A percentile compares a stretch with the other conserved stretches of the same genome.
Conservation (phyloP, 805 yeast genomes). For the Ogataea henricii region DNA sequence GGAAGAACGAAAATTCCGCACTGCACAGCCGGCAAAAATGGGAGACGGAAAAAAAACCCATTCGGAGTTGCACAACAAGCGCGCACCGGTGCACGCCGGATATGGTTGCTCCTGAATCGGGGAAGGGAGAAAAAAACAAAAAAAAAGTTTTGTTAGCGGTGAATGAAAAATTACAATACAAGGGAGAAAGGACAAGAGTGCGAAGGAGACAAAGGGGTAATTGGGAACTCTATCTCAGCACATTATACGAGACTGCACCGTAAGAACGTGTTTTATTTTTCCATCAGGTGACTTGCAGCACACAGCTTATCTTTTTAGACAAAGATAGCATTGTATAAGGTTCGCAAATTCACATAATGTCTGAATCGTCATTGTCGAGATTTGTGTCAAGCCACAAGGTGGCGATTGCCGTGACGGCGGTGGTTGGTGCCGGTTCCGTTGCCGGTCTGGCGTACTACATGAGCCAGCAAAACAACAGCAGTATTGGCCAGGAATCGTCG, state of each 20-base stretch:
- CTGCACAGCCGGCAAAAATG: not conserved
- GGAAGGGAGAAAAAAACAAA: too few species aligned
- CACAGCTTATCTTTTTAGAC: not conserved
- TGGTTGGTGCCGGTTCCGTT: constrained; percentile 52
- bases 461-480: constrained; percentile 30
- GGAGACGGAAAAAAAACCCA: too few species aligned
- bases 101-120: constrained; percentile 8
- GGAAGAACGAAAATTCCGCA: constrained; percentile 1
- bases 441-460: constrained; percentile 49
- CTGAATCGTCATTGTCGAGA: constrained; percentile 29
- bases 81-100: constrained; percentile 1
- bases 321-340: too few species aligned
- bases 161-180: constrained; percentile 5
- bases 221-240: not conserved
- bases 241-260: not conserved
- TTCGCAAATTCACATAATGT: constrained; percentile 10
- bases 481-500: constrained; percentile 19
- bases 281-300: not conserved
- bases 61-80: constrained; percentile 4
- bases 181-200: not conserved
- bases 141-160: constrained; percentile 9
- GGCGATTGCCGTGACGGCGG: constrained; percentile 50
- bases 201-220: not conserved
- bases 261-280: not conserved
- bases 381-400: constrained; percentile 52